Base-by-base conservation (phyloP, 2,329 filamentous ascomycete species). In the Chrysoporthe austroafricana region DNA sequence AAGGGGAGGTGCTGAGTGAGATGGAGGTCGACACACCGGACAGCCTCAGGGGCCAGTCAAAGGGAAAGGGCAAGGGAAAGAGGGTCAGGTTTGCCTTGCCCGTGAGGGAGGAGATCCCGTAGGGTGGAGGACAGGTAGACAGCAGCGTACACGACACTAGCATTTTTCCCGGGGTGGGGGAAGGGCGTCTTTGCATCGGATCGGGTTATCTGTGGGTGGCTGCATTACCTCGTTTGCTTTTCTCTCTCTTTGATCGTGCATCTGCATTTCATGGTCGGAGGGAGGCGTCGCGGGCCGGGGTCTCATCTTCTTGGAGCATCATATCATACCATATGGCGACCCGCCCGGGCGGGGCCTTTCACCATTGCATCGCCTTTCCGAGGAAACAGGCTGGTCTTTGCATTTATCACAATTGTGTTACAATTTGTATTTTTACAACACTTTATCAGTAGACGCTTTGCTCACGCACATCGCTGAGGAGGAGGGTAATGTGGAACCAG, bases 41-140 rank as follows among this genome's bases (percentile, higher is more conserved):
- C 62, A 68, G 67, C 59, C 75, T 74, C 59, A 66, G 63, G 48
- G 70, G 71, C 76, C 77, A 80, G 39, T 74, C 78, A 77, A 78
- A 78, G 70, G 86, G 85, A 82, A 79, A 81, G 59, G 81, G 79
- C 78, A 87, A 87, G 83, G 81, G 79, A 78, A 87, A 87, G 84
- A 85, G 75, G 79, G 85, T 88, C 65, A 80, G 85, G 67, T 87
- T 87, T 71, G 76, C 85, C 66, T 79, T 87, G 64, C 84, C 85
- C 39, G 78, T 75, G 16, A 75, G 76, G 76, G 79, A 83, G 73
- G 66, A 69, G 42, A 70, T 70, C 32, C 69, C 69, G 48, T 70
- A 62, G 69, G 42, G 7, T 14, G 11, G 43, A 11, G 7, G 43
- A 36, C 4, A 11, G 36, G 1, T 26, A 9, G 21, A 8, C 11